Base-by-base conservation (phyloP, 2,329 filamentous ascomycete genomes). In the Colletotrichum sp. region DNA sequence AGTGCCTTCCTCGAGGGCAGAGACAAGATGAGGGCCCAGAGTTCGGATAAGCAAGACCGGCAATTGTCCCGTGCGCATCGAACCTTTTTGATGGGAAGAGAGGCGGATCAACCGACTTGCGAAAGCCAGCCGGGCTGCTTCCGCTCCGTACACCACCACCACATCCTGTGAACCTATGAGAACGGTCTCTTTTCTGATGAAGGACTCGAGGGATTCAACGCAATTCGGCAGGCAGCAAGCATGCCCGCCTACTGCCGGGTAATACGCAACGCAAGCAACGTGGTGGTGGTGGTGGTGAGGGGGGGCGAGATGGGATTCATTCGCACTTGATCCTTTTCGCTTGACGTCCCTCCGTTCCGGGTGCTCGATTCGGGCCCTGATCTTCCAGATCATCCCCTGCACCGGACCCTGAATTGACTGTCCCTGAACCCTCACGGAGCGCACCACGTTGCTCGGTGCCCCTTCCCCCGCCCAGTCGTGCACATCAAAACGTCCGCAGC, bases 11-110 rank as follows among this genome's bases (percentile, higher is more conserved):
- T 52, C 12, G 44, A n/a, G 44, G 16, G 34, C 30, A 75, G 62
- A 75, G 32, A 65, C 57, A 71, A 32, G 72, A 70, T 55, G 68
- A 60, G 24, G 60, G 26, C 39, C 60, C 71, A 24, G 71, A 62
- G 72, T 75, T 76, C 70, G 73, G 70, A 65, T 67, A 73, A 73
- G 65, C 36, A 73, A 67, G 64, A 73, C 64, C 73, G 69, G 69
- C 39, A n/a, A 32, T 57, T 52, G 63, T 69, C 70, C 64, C 52
- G 72, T 72, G 73, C 73, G 70, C 36, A 24, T 63, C 59, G 44
- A 72, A 60, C 63, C 49, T 59, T 73, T 39, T 21, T 68, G 55
- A 39, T 39, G 63, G 55, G 24, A 67, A 72, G 55, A 28, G 18
- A 24, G 12, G 55, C 32, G 36, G 62, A 67, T 67, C 36, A 72